Percentiles rank a stretch among this genome's conserved stretches.
Evolutionary conservation across 73 alveolate genomes (phyloP).

Genomic region (Paramecium sexaurelia): DNA sequence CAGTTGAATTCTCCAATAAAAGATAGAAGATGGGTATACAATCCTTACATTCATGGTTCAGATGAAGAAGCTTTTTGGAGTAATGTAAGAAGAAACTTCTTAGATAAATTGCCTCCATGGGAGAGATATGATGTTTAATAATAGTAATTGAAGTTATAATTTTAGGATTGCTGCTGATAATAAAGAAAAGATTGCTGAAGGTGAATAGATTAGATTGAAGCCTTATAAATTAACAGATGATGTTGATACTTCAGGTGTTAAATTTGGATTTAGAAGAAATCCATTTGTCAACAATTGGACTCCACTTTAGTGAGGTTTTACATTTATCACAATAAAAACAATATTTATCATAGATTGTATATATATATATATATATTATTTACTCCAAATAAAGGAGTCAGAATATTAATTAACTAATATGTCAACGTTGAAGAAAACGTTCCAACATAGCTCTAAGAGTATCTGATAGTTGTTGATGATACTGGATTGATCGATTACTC

Average conservation of each 20-base stretch:
- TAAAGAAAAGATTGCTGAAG: slow-evolving; percentile 59
- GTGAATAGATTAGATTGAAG: slow-evolving; percentile 59
- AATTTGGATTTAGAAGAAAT: slow-evolving; percentile 45
- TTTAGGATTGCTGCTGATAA: slow-evolving; percentile 51
- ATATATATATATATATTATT: no score
- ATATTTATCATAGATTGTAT: not conserved
- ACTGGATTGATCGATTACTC: not conserved
- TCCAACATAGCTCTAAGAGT: slow-evolving; percentile 25
- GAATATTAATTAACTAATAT: slow-evolving; percentile 8
- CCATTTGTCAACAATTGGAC: slow-evolving; percentile 61
- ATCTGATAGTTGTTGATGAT: not conserved
- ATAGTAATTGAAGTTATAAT: not conserved
- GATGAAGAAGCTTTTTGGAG: slow-evolving; percentile 59
- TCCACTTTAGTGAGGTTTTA: slow-evolving; percentile 57
- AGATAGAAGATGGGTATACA: slow-evolving; percentile 66
- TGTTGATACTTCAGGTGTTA: slow-evolving; percentile 63
- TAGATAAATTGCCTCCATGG: slow-evolving; percentile 64
- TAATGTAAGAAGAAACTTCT: slow-evolving; percentile 29
- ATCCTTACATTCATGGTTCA: slow-evolving; percentile 63
- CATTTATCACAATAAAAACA: not conserved
- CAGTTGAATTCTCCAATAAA: slow-evolving; percentile 17
- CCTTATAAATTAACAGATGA: slow-evolving; percentile 59
- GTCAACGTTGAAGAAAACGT: slow-evolving; percentile 12
- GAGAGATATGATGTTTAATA: slow-evolving; percentile 61
- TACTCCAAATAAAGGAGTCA: not conserved